Percentiles rank a stretch among this genome's conserved stretches.
Conservation (phyloP, 345 rosid genomes). For the Isatis tinctoria region DNA sequence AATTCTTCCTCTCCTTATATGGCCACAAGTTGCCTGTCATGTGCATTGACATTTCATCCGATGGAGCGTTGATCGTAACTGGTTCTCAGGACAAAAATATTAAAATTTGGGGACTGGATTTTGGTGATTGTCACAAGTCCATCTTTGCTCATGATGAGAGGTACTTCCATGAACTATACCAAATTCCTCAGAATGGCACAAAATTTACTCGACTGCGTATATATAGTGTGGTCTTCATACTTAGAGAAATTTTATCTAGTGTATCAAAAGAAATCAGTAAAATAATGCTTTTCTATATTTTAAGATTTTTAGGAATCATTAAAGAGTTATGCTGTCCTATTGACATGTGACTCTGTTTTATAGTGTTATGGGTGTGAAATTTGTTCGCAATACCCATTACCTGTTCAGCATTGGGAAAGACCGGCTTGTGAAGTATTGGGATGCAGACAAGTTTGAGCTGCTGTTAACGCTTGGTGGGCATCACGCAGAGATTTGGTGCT, state of each 20-base stretch:
- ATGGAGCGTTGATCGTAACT: slow-evolving; percentile 90
- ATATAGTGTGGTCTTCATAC: background rate
- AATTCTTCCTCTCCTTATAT: slow-evolving; percentile 75
- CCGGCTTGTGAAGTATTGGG: slow-evolving; percentile 92
- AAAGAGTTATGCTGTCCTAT: background rate
- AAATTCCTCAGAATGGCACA: slow-evolving; percentile 9
- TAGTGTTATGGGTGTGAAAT: slow-evolving; percentile 93
- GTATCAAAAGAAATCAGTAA: background rate
- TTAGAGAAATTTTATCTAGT: background rate
- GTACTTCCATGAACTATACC: slow-evolving; percentile 36
- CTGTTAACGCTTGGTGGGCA: slow-evolving; percentile 92
- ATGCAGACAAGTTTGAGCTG: slow-evolving; percentile 94
- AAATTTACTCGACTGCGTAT: background rate
- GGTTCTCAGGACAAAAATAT: slow-evolving; percentile 96
- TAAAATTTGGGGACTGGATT: slow-evolving; percentile 97
- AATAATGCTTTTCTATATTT: background rate
- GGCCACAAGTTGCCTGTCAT: slow-evolving; percentile 95
- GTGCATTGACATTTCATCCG: slow-evolving; percentile 93
- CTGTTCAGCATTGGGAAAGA: slow-evolving; percentile 94
- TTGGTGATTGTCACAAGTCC: slow-evolving; percentile 96
- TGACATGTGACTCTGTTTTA: slow-evolving; percentile 37
- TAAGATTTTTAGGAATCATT: background rate
- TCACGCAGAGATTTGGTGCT: slow-evolving; percentile 94
- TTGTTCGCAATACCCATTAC: slow-evolving; percentile 85
- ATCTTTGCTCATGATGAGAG: slow-evolving; percentile 93